These are phyloP conservation scores for Odontarrhena argentea DNA, from an alignment of 345 rosid genomes.

Conservation along the genomic window DNA sequence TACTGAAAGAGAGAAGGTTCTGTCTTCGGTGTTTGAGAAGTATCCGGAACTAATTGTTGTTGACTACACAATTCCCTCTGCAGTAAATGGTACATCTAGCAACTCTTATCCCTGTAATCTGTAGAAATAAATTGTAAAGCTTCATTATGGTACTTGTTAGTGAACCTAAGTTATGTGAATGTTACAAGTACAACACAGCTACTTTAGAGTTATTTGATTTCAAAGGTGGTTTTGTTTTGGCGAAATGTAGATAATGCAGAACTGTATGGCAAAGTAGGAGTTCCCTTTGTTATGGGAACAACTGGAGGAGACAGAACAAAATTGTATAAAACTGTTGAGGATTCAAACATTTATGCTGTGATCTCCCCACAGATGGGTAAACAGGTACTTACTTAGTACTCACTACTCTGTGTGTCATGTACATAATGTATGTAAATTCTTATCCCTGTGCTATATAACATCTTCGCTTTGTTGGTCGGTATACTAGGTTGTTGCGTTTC, in stretches of 20 bases:
- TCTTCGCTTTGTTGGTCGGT: constrained; percentile 26
- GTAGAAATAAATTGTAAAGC: background rate
- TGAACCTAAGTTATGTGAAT: background rate
- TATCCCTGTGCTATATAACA: constrained; percentile 17
- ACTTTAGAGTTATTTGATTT: background rate
- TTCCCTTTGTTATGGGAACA: constrained; percentile 95
- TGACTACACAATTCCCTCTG: constrained; percentile 80
- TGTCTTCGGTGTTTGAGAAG: constrained; percentile 56
- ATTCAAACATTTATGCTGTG: constrained; percentile 73
- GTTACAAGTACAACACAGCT: background rate
- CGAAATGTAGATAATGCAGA: constrained; percentile 65
- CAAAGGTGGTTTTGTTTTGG: background rate
- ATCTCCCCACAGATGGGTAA: constrained; percentile 98
- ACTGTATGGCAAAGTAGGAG: constrained; percentile 81
- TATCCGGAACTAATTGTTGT: constrained; percentile 79
- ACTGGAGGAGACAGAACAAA: constrained; percentile 81
- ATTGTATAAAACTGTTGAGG: constrained; percentile 67
- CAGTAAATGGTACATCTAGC: constrained; percentile 67
- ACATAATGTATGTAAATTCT: background rate
- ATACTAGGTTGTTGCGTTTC: constrained; percentile 85
- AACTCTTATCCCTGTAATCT: background rate
- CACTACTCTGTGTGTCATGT: background rate
- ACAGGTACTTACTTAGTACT: constrained; percentile 50
- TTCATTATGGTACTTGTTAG: background rate
- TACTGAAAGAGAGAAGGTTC: constrained; percentile 70